Evolutionary conservation across 2,329 filamentous ascomycete genomes (phyloP).

Genomic region (Fusarium agapanthi): DNA sequence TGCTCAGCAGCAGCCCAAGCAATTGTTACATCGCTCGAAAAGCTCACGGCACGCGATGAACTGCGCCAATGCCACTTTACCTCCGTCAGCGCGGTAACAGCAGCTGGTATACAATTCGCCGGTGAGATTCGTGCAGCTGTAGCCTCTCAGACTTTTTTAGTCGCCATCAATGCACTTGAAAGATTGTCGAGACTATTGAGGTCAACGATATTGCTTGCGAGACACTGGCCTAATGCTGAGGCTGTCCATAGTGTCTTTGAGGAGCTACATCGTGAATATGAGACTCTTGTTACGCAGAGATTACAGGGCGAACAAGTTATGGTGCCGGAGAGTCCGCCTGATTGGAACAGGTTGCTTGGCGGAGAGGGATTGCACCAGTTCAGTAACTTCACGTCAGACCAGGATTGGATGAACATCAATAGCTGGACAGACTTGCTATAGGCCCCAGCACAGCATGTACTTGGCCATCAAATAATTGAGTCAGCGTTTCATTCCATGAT

Average conservation of each 20-base stretch:
- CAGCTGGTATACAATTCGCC: constrained; percentile 37
- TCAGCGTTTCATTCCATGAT: not conserved
- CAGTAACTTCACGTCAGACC: constrained; percentile 27
- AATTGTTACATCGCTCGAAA: constrained; percentile 36
- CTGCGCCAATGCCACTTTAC: constrained; percentile 39
- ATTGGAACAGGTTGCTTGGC: constrained; percentile 37
- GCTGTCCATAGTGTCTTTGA: constrained; percentile 41
- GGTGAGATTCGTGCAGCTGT: constrained; percentile 38
- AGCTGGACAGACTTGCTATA: constrained; percentile 38
- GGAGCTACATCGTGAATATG: constrained; percentile 37
- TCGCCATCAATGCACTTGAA: constrained; percentile 36
- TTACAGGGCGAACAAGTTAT: constrained; percentile 38
- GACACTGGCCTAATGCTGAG: constrained; percentile 39
- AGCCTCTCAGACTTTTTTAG: constrained; percentile 22
- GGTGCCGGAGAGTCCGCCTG: constrained; percentile 36
- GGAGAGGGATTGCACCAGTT: constrained; percentile 32
- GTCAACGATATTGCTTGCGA: constrained; percentile 24
- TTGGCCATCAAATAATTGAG: not conserved
- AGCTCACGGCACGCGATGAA: constrained; percentile 30
- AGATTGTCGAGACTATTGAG: constrained; percentile 26
- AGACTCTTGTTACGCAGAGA: constrained; percentile 35
- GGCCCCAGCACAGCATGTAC: fast-evolving
- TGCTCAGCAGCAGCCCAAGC: constrained; percentile 39
- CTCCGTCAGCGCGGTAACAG: constrained; percentile 37
- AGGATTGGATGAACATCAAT: constrained; percentile 40